Conservation (phyloP, 179 eudicot species). For the Heliamphora pulchella region DNA sequence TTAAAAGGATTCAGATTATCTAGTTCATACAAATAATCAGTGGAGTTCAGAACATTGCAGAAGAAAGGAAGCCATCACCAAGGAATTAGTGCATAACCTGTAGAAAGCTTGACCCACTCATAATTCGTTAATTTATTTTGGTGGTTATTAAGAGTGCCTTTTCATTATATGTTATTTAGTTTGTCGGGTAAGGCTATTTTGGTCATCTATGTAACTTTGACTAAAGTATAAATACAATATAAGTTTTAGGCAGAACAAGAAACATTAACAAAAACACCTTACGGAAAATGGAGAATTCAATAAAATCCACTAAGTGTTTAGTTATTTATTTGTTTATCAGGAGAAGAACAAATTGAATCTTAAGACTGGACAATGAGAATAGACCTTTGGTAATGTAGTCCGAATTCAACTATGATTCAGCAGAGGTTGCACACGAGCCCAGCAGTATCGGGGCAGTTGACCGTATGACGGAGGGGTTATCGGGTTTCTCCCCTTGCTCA, state of each 20-base stretch:
- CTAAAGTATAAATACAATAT: too few species aligned
- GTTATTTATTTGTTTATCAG: neutral
- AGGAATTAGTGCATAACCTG: neutral
- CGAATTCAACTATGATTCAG: constrained; percentile 44
- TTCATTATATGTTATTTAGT: too few species aligned
- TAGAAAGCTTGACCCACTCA: too few species aligned
- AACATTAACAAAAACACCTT: too few species aligned
- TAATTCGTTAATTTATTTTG: too few species aligned
- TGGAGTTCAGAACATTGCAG: neutral
- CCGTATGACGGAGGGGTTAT: constrained; percentile 43
- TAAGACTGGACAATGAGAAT: neutral
- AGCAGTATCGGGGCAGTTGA: constrained; percentile 56
- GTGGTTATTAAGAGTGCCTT: too few species aligned
- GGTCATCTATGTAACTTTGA: too few species aligned
- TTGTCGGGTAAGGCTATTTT: too few species aligned
- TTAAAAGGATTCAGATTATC: neutral
- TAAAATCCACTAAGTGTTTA: neutral
- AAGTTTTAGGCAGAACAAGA: too few species aligned
- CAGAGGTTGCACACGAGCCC: constrained; percentile 55
- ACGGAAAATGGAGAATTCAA: too few species aligned
- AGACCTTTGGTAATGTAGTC: constrained; percentile 40
- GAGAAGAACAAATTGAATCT: neutral
- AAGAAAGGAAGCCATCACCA: constrained; percentile 11
- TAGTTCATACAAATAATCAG: too few species aligned
- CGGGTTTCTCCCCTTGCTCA: constrained; percentile 32